Evolutionary conservation across 345 rosid genomes (phyloP).

Genomic region (Bruguiera sexangula): DNA sequence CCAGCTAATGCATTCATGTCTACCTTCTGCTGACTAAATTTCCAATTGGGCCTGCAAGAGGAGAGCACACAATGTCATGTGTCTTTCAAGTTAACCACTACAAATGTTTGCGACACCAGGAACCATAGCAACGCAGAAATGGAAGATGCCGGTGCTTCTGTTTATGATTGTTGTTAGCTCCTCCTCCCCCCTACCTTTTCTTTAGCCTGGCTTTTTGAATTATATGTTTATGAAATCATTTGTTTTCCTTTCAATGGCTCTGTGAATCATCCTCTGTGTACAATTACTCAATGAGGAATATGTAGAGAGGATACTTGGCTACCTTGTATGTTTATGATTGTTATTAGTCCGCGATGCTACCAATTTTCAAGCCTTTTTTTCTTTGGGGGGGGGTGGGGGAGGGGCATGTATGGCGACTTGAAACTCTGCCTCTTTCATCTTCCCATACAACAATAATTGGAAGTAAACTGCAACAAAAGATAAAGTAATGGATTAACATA

Average conservation of each 20-base stretch:
- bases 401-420: too few relatives aligned
- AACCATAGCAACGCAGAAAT: conserved; percentile 17
- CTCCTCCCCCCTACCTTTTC: background rate
- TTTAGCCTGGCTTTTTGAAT: background rate
- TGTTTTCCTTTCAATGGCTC: background rate
- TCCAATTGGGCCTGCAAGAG: conserved; percentile 13
- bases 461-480: too few relatives aligned
- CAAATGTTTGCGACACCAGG: conserved; percentile 10
- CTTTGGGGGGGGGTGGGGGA: too few relatives aligned
- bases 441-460: too few relatives aligned
- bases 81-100: background rate
- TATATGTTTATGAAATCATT: background rate
- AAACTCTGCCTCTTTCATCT: too few relatives aligned
- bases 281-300: background rate
- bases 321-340: too few relatives aligned
- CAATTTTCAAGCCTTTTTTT: too few relatives aligned
- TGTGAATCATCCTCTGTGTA: conserved; percentile 1
- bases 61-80: background rate
- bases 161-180: background rate
- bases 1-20: conserved; percentile 24
- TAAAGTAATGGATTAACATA: too few relatives aligned
- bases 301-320: too few relatives aligned
- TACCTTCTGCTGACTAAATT: conserved; percentile 14
- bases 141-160: conserved; percentile 12
- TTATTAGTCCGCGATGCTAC: too few relatives aligned